Evolutionary conservation across 305 asterid species (phyloP).

Genomic region (Fraxinus platypoda): DNA sequence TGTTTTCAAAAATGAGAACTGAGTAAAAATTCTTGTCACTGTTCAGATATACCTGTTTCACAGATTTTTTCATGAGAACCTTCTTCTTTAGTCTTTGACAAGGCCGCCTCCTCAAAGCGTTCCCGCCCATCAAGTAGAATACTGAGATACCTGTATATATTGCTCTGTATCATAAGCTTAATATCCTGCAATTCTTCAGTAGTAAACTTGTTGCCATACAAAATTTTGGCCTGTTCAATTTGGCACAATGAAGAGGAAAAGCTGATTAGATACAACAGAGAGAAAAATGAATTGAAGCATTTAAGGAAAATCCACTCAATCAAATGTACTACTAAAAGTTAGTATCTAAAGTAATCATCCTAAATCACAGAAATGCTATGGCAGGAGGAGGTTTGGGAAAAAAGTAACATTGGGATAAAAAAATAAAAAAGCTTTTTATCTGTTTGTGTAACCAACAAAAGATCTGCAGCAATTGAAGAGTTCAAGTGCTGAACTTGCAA

Average conservation of each 20-base stretch:
- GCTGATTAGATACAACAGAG: not conserved
- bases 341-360: not conserved
- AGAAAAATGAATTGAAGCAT: not conserved
- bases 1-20: not conserved
- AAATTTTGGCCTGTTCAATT: slow-evolving; percentile 67
- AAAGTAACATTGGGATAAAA: not conserved
- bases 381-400: not conserved
- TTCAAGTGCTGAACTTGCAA: not conserved
- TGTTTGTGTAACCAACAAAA: not conserved
- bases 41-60: slow-evolving; percentile 37
- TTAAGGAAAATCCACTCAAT: not conserved
- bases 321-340: not conserved
- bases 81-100: slow-evolving; percentile 38
- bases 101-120: slow-evolving; percentile 78
- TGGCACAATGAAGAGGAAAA: slow-evolving; percentile 9
- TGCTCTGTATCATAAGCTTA: slow-evolving; percentile 97
- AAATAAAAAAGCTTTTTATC: not conserved
- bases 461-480: not conserved
- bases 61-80: slow-evolving; percentile 35
- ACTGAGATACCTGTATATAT: slow-evolving; percentile 85
- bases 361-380: not conserved
- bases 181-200: slow-evolving; percentile 82
- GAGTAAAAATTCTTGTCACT: not conserved
- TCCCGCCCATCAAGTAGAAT: slow-evolving; percentile 92
- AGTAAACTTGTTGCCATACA: slow-evolving; percentile 77